Evolutionary conservation across 306 rosid genomes (phyloP), one percentile per base, ranked within the genome.

Genomic region (Alnus glutinosa): DNA sequence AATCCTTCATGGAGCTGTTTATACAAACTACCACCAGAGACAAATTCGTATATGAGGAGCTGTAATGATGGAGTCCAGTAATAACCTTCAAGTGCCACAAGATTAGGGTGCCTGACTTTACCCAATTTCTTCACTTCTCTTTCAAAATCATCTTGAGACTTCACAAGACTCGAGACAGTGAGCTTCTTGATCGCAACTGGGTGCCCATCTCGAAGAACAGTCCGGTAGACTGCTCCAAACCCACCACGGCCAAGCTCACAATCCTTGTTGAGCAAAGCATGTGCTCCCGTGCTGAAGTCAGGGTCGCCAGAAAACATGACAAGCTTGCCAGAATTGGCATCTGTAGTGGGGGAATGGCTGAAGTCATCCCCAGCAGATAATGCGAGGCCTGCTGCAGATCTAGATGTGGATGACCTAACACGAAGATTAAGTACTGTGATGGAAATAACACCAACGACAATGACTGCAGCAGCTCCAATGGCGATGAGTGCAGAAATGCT

Each of bases 201-300:
- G 28, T 83, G 94, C 13, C 99, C 99, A 68, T 96, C 97, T 76
- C 93, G 82, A 48, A 96, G 97, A 87, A 89, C 94, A 6, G 98
- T 91, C 78, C 85, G 85, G 77, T 96, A 96, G 42, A 96, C 99
- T 9, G 98, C 92, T 54, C 99, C 99, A 36, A 96, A 96, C 47
- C 99, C 99, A 2, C 99, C 99, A 42, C 98, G 98, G 23, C 99
- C 99, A 70, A 96, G 99, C 90, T 96, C 99, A 37, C 98, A 96
- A 72, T 96, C 98, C 89, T 96, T 96, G 81, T 93, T 96, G 81
- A 96, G 98, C 70, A 96, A 88, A 74, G 99, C 97, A 77, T 96
- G 99, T 2, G 98, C 96, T 28, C 99, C 96, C 2, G 94, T 89
- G 85, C 96, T 93, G 88, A 96, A 93, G 76, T 93, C 99, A 14